Conservation (phyloP, 2,329 filamentous ascomycete species). For the Aspergillus spinulosporus region DNA sequence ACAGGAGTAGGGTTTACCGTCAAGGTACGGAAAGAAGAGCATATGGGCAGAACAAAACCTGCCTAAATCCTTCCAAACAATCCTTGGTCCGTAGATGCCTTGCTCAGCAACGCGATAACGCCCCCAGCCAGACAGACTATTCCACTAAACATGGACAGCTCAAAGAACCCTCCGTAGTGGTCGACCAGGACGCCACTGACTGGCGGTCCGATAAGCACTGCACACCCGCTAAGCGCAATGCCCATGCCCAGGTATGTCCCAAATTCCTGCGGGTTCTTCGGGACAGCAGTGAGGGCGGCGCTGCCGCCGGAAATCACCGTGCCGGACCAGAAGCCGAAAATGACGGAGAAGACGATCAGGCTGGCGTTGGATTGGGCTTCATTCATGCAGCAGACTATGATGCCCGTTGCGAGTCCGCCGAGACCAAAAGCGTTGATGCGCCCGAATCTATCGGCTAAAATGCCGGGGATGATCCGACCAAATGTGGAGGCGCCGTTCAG, state of each 20-base stretch:
- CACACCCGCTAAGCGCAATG: conserved; percentile 35
- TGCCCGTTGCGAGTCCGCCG: conserved; percentile 24
- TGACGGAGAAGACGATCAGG: conserved; percentile 33
- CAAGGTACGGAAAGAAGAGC: no score
- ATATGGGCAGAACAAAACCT: no score
- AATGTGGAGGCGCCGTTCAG: conserved; percentile 37
- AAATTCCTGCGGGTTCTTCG: conserved; percentile 32
- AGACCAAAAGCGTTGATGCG: conserved; percentile 38
- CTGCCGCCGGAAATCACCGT: conserved; percentile 41
- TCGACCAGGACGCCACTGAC: conserved; percentile 49
- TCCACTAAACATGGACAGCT: conserved; percentile 42
- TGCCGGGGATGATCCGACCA: conserved; percentile 34
- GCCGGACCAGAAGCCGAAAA: conserved; percentile 45
- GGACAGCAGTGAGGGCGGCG: conserved; percentile 34
- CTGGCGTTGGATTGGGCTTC: conserved; percentile 23
- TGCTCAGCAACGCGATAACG: conserved; percentile 37
- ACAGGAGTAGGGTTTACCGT: no score
- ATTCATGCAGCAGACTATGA: conserved; percentile 38
- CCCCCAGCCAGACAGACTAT: conserved; percentile 20
- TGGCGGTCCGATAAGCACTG: conserved; percentile 51
- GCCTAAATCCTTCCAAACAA: conserved; percentile 34
- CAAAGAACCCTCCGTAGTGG: conserved; percentile 40
- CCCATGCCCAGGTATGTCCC: conserved; percentile 47
- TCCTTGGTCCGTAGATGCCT: conserved; percentile 40
- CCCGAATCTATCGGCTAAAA: conserved; percentile 37